Base-by-base conservation (phyloP, 1,284 basidiomycete genomes). In the Cystobasidium pallidum region DNA sequence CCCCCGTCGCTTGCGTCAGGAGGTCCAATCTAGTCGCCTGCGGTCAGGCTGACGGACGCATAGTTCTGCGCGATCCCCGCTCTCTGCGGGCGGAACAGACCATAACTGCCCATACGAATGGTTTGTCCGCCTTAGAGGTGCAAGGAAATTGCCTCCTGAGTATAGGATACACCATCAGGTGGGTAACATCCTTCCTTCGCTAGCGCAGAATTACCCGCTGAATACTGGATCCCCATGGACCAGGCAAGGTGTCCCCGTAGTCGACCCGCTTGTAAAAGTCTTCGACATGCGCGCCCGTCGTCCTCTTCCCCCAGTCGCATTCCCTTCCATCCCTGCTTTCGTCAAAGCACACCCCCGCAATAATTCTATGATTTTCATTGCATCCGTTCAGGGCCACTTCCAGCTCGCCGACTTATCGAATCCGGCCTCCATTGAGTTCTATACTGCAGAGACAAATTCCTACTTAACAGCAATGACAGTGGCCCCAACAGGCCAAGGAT, bases 231-330 rank as follows among this genome's bases (percentile, higher is more conserved):
- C 49, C 26, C 6, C 63, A 32, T 36, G 21, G 13, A 21, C 7
- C 78, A 93, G 91, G 79, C 91, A 92, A 81, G 89, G 91, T 24
- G 89, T 91, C 55, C 92, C 94, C 0, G 86, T 91, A 63, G 90
- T 92, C 0, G 95, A 98, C 80, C 91, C 93, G 1, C 84, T 96
- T 30, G 91, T 99, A 76, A 95, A 96, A 81, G 86, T 97, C 11
- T 96, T 91, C 79, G 95, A 99, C 80, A 80, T 93, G 30, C 88
- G 95, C 34, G 90, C 86, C 49, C 86, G 97, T 83, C 87, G 89
- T 41, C 84, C 91, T 1, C 85, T 90, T 32, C 88, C 88, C 0
- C 92, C 94, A 0, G 86, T 98, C 41, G 88, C 91, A 0, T 98
- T 98, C 79, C 88, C 92, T 1, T 86, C 89, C 36, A 91, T 91